Conservation (phyloP, 345 rosid species). For the Camelina laxa region DNA sequence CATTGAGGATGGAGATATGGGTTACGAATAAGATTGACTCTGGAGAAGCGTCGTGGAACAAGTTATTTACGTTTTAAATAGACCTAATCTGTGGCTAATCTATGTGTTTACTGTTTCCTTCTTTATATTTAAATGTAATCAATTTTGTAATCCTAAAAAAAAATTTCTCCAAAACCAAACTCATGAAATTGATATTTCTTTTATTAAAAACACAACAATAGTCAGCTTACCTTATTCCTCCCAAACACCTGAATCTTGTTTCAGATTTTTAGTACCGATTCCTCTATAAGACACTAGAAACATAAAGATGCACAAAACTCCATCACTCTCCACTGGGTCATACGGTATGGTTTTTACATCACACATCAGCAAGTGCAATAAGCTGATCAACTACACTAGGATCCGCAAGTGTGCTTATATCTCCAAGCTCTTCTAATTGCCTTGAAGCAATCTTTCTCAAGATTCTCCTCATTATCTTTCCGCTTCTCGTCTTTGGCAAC, state of each 20-base stretch:
- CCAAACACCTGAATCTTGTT: constrained; percentile 16
- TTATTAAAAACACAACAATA: constrained; percentile 23
- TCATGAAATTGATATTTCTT: neutral
- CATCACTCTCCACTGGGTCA: constrained; percentile 1
- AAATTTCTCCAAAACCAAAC: neutral
- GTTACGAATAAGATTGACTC: too few species aligned
- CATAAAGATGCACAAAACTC: constrained; percentile 24
- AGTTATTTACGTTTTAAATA: too few species aligned
- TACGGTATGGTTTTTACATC: constrained; percentile 16
- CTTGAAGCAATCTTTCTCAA: constrained; percentile 87
- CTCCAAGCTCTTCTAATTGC: constrained; percentile 90
- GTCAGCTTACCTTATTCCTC: constrained; percentile 6
- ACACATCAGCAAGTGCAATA: constrained; percentile 68
- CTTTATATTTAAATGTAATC: too few species aligned
- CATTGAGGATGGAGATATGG: too few species aligned
- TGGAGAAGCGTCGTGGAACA: too few species aligned
- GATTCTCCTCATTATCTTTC: constrained; percentile 97
- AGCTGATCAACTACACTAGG: constrained; percentile 83
- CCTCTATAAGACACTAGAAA: constrained; percentile 4
- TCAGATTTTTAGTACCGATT: constrained; percentile 3
- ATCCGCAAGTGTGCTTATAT: constrained; percentile 93
- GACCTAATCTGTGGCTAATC: too few species aligned
- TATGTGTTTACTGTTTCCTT: too few species aligned
- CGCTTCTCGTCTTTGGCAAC: constrained; percentile 96
- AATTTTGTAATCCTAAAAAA: too few species aligned